Percentiles rank a stretch among this genome's conserved stretches.
Evolutionary conservation across 2,329 filamentous ascomycete species (phyloP).

Genomic region (Colletotrichum camelliae): DNA sequence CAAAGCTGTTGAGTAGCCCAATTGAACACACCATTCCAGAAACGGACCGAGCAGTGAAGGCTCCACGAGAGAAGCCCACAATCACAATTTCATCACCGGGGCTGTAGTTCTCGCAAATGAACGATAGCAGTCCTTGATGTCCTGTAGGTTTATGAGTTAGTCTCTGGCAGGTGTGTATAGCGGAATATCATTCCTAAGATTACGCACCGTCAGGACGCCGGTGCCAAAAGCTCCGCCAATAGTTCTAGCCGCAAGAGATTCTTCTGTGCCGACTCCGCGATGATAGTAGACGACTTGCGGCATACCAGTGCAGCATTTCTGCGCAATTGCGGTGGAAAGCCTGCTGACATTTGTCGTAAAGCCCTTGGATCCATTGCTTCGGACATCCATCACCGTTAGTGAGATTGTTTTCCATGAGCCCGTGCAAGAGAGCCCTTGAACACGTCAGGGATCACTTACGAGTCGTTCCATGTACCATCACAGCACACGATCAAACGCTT

Average conservation of each 20-base stretch:
- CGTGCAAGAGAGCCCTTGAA: accelerated
- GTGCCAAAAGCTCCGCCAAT: slow-evolving; percentile 29
- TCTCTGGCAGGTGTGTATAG: background rate
- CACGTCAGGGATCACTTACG: background rate
- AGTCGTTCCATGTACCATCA: slow-evolving; percentile 41
- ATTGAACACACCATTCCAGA: slow-evolving; percentile 28
- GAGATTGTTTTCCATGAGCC: accelerated
- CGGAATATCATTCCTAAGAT: background rate
- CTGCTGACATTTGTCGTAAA: slow-evolving; percentile 36
- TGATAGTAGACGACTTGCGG: slow-evolving; percentile 43
- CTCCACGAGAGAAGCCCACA: slow-evolving; percentile 40
- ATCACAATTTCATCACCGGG: slow-evolving; percentile 38
- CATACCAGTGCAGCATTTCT: slow-evolving; percentile 31
- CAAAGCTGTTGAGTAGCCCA: slow-evolving; percentile 17
- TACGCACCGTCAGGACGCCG: slow-evolving; percentile 24
- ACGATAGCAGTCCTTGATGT: slow-evolving; percentile 39
- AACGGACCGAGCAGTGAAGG: slow-evolving; percentile 40
- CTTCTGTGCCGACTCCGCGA: slow-evolving; percentile 36
- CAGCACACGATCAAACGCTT: slow-evolving; percentile 38
- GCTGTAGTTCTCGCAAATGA: slow-evolving; percentile 40
- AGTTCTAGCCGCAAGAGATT: slow-evolving; percentile 23
- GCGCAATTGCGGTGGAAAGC: slow-evolving; percentile 33
- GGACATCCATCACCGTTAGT: background rate
- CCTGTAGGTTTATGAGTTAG: background rate
- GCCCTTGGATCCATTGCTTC: background rate